These are phyloP conservation scores for Capsella rubella DNA, from an alignment of 441 rosid genomes.

Conservation along the genomic window DNA sequence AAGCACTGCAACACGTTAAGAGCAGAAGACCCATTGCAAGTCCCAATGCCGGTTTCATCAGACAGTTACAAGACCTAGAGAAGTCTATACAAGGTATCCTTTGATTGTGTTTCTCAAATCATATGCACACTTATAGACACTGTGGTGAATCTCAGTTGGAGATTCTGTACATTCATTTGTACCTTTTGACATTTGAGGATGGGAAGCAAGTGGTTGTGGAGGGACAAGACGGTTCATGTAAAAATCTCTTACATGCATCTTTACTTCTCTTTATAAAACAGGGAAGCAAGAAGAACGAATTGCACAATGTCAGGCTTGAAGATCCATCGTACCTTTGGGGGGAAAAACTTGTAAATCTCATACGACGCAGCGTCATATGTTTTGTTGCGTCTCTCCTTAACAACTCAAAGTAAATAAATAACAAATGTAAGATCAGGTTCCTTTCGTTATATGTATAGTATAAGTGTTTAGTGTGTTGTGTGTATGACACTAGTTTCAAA, in stretches of 20 bases:
- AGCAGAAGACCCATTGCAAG: conserved; percentile 64
- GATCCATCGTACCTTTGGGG: neutral
- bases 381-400: conserved; percentile 36
- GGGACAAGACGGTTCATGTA: conserved; percentile 4
- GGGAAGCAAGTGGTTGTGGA: conserved; percentile 1
- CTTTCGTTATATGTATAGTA: neutral
- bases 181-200: conserved; percentile 1
- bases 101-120: neutral
- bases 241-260: conserved; percentile 12
- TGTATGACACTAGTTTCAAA: too few species aligned
- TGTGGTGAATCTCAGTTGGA: conserved; percentile 22
- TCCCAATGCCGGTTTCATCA: conserved; percentile 76
- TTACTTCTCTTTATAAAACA: conserved; percentile 20
- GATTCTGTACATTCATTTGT: conserved; percentile 16
- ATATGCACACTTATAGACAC: conserved; percentile 6
- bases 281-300: conserved; percentile 30
- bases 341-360: conserved; percentile 32
- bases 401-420: neutral
- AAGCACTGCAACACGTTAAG: conserved; percentile 72
- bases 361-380: conserved; percentile 25
- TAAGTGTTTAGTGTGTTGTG: too few species aligned
- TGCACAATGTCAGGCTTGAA: conserved; percentile 38
- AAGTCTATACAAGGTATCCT: conserved; percentile 57
- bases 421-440: neutral
- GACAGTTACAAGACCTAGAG: conserved; percentile 61